phyloP scores from a whole-genome alignment of 106 monocot genomes.

The Phalaenopsis aphrodite region DNA sequence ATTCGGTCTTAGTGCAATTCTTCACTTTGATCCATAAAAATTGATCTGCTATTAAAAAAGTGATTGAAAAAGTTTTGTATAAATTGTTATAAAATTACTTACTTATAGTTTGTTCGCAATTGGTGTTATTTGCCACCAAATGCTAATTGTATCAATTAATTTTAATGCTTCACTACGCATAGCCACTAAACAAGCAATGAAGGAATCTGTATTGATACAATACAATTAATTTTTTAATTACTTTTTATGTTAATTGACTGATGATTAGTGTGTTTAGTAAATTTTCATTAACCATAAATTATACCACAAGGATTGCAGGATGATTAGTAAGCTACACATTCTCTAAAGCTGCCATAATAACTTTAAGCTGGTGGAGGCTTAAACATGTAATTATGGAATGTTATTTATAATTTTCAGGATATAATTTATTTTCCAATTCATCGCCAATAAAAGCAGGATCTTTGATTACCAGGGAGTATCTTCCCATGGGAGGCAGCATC shows the following conservation, averaged over 20 bases:
- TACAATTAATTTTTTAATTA: background rate
- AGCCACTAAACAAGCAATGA: background rate
- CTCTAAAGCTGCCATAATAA: background rate
- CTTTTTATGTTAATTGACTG: background rate
- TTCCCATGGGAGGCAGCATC: constrained; percentile 93
- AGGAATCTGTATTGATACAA: background rate
- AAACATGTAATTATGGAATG: background rate
- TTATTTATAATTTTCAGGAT: background rate
- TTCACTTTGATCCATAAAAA: background rate
- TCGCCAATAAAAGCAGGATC: background rate
- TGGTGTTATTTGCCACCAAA: background rate
- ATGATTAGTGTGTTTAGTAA: background rate
- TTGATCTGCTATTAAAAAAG: background rate
- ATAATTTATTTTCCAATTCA: background rate
- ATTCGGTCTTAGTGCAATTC: background rate
- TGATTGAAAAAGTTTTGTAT: background rate
- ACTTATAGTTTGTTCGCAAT: background rate
- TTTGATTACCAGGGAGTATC: constrained; percentile 68
- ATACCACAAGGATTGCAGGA: background rate
- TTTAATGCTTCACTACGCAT: background rate
- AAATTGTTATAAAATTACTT: background rate
- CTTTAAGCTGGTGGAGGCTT: background rate
- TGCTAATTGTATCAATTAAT: background rate
- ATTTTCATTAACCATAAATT: background rate
- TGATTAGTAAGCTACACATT: background rate